phyloP scores from a whole-genome alignment of 2,329 filamentous ascomycete genomes.

The Hymenoscyphus occultus region DNA sequence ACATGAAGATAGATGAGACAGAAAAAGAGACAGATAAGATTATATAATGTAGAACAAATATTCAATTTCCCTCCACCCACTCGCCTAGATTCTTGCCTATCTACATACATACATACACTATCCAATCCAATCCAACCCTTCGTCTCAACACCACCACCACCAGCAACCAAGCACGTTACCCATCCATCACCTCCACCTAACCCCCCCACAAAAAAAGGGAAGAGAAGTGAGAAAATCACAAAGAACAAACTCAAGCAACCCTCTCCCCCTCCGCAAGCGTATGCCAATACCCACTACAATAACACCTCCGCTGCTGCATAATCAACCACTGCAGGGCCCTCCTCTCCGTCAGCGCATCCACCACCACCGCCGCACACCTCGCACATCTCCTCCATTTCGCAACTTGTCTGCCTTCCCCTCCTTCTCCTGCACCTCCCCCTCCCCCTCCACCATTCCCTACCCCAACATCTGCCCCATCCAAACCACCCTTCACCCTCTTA shows the following conservation, averaged over 20 bases:
- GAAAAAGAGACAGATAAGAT: too few species aligned
- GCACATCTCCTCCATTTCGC: constrained; percentile 36
- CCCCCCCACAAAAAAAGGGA: too few species aligned
- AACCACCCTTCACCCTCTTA: constrained; percentile 8
- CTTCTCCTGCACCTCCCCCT: not conserved
- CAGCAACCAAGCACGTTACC: too few species aligned
- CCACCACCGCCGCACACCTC: constrained; percentile 37
- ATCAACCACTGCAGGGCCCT: constrained; percentile 35
- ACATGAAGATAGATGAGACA: too few species aligned
- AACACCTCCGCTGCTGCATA: constrained; percentile 37
- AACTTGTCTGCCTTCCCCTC: constrained; percentile 12
- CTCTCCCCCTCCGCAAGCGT: constrained; percentile 31
- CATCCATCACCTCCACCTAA: too few species aligned
- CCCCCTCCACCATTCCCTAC: constrained; percentile 3
- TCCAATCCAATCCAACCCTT: too few species aligned
- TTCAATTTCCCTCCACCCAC: too few species aligned
- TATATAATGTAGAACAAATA: too few species aligned
- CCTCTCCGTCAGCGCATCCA: constrained; percentile 34
- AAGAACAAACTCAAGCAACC: constrained; percentile 22
- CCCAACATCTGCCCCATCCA: not conserved
- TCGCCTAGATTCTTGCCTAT: too few species aligned
- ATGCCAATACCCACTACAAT: constrained; percentile 37
- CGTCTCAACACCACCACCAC: too few species aligned
- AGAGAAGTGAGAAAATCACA: too few species aligned
- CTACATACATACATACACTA: too few species aligned